phyloP scores from a whole-genome alignment of 257 asterid species.

The Nicotiana benthamiana region DNA sequence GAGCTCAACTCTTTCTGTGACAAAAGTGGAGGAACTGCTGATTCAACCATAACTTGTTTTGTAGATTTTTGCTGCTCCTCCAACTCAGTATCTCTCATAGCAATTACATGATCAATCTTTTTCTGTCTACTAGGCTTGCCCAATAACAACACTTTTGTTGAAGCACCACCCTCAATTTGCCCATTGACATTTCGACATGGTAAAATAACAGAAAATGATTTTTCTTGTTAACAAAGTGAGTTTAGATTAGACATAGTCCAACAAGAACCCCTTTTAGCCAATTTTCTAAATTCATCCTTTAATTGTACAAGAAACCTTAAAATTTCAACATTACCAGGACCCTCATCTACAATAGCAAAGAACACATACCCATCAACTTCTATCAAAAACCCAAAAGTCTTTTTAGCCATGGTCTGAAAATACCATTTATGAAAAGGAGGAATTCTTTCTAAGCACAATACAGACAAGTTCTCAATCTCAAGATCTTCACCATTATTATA shows the following conservation, averaged over 20 bases:
- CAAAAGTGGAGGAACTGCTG: conserved; percentile 24
- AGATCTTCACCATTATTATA: conserved; percentile 41
- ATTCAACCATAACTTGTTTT: conserved; percentile 21
- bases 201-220: conserved; percentile 40
- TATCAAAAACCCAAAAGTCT: conserved; percentile 53
- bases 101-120: conserved; percentile 35
- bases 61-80: conserved; percentile 40
- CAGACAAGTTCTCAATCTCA: conserved; percentile 50
- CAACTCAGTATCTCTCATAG: conserved; percentile 38
- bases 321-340: conserved; percentile 28
- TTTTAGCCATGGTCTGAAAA: conserved; percentile 40
- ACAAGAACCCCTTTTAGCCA: conserved; percentile 24
- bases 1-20: conserved; percentile 32
- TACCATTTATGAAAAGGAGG: conserved; percentile 76
- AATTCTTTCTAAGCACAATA: conserved; percentile 51
- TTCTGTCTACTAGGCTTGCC: conserved; percentile 52
- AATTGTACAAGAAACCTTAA: conserved; percentile 39
- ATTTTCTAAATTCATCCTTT: conserved; percentile 47
- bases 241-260: conserved; percentile 27
- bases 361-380: conserved; percentile 37
- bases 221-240: conserved; percentile 40
- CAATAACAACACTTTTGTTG: conserved; percentile 57
- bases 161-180: conserved; percentile 23
- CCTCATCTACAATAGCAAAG: conserved; percentile 48
- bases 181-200: conserved; percentile 18